phyloP scores from a whole-genome alignment of 805 yeast genomes.

The Naumovozyma dairenensis region DNA sequence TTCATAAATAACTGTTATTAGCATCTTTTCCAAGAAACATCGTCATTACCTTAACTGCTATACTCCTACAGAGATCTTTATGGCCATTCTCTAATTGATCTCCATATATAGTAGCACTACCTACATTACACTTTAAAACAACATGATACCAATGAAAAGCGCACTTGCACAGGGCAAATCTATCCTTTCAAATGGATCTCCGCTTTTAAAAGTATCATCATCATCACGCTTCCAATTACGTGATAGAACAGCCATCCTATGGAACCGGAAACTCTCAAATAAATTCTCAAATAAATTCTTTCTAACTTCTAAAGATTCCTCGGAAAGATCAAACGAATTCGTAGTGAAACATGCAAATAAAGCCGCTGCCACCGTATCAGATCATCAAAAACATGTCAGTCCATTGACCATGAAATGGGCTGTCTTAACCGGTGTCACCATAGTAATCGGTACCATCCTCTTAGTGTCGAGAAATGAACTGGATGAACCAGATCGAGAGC shows the following conservation, averaged over 20 bases:
- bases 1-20: no score
- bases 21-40: no score
- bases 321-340: constrained; percentile 2
- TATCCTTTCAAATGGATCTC: constrained; percentile 9
- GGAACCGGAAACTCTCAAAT: constrained; percentile 16
- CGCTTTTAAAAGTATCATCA: constrained; percentile 11
- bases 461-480: constrained; percentile 23
- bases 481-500: constrained; percentile 13
- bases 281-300: constrained; percentile 6
- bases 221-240: constrained; percentile 16
- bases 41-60: no score
- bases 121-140: no score
- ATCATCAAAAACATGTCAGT: background rate
- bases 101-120: no score
- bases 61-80: no score
- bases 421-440: constrained; percentile 23
- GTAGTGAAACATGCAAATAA: constrained; percentile 4
- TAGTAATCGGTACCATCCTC: constrained; percentile 20
- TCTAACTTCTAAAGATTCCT: background rate
- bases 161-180: constrained; percentile 15
- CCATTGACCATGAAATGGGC: constrained; percentile 18
- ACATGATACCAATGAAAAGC: constrained; percentile 13
- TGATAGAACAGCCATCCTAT: constrained; percentile 20
- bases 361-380: constrained; percentile 3
- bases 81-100: no score